Percentiles rank a stretch among this genome's conserved stretches.
phyloP scores from a whole-genome alignment of 306 rosid species.

The Oemleria cerasiformis region DNA sequence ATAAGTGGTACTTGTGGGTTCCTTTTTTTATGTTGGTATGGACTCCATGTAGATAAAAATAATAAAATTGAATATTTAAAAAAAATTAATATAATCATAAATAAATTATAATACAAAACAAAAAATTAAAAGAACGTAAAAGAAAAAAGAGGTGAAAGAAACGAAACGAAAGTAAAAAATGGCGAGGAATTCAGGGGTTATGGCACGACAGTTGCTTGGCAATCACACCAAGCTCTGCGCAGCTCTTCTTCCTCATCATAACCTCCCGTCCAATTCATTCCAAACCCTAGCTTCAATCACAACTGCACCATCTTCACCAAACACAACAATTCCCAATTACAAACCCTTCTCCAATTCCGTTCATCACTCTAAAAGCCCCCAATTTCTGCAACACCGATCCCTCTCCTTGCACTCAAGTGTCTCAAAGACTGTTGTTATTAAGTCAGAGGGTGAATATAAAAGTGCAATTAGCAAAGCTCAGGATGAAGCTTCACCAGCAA shows the following conservation, averaged over 20 bases:
- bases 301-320: neutral
- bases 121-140: no score
- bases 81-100: no score
- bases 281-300: constrained; percentile 11
- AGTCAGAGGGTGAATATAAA: constrained; percentile 55
- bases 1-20: no score
- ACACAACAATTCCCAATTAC: constrained; percentile 9
- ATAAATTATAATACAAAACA: no score
- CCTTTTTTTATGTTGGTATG: no score
- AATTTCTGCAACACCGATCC: constrained; percentile 10
- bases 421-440: constrained; percentile 46
- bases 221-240: constrained; percentile 10
- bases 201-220: constrained; percentile 8
- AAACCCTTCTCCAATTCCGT: constrained; percentile 13
- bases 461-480: constrained; percentile 42
- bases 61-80: no score
- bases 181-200: neutral
- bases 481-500: constrained; percentile 61
- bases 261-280: constrained; percentile 6
- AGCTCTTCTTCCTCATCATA: constrained; percentile 2
- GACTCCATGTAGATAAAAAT: no score
- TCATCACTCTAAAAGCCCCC: constrained; percentile 1
- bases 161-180: neutral
- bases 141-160: no score
- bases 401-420: constrained; percentile 30